Conservation (phyloP, 2,329 filamentous ascomycete genomes). For the Colletotrichum echinochloae region DNA sequence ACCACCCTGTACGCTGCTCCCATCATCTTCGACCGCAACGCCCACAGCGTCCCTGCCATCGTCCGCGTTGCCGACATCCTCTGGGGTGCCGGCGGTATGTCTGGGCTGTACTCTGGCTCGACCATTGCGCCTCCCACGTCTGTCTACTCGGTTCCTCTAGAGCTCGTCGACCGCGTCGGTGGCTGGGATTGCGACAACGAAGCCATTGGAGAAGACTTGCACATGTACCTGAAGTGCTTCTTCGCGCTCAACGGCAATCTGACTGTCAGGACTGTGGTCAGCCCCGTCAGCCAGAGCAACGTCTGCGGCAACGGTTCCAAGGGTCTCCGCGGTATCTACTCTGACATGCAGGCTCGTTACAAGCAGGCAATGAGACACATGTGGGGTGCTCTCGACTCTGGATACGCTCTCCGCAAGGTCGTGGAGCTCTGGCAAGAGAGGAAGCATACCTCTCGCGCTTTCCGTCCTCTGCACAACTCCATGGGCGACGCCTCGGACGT, state of each 20-base stretch:
- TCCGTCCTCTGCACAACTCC: constrained; percentile 67
- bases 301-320: constrained; percentile 69
- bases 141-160: constrained; percentile 77
- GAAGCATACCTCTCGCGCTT: constrained; percentile 66
- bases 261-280: constrained; percentile 72
- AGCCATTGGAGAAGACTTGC: constrained; percentile 80
- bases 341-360: constrained; percentile 74
- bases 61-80: constrained; percentile 79
- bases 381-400: constrained; percentile 80
- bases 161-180: constrained; percentile 74
- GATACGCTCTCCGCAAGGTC: constrained; percentile 71
- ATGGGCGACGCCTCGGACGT: constrained; percentile 59
- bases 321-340: constrained; percentile 64
- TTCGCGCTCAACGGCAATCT: constrained; percentile 79
- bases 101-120: constrained; percentile 73
- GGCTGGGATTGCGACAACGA: constrained; percentile 79
- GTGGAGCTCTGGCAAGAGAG: constrained; percentile 69
- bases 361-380: constrained; percentile 80
- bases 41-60: constrained; percentile 73
- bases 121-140: constrained; percentile 77
- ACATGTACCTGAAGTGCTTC: constrained; percentile 85
- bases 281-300: constrained; percentile 79
- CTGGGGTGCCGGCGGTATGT: constrained; percentile 78
- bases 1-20: constrained; percentile 77
- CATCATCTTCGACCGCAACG: constrained; percentile 80